A percentile compares a stretch with the other conserved stretches of the same genome.
phyloP scores from a whole-genome alignment of 1,139 yeast species.

The Scheffersomyces titani region DNA sequence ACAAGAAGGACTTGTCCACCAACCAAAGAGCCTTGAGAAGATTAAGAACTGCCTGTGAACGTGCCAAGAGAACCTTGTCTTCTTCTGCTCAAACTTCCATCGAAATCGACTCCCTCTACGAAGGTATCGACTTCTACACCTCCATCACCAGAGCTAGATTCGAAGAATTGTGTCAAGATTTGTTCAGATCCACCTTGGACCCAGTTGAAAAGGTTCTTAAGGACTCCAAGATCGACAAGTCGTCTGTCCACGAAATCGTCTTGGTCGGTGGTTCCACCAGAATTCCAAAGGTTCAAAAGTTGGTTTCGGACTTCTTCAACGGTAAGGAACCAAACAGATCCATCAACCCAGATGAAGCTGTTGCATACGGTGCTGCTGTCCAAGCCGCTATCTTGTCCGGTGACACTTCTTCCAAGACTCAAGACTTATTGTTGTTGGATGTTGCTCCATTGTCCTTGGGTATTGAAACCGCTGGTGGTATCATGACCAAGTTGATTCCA shows the following conservation, averaged over 20 bases:
- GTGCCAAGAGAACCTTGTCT: slow-evolving; percentile 44
- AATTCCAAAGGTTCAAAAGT: slow-evolving; percentile 43
- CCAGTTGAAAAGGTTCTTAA: slow-evolving; percentile 43
- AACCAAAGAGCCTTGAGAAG: slow-evolving; percentile 44
- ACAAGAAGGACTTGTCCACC: slow-evolving; percentile 37
- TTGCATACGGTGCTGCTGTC: slow-evolving; percentile 52
- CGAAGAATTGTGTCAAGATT: slow-evolving; percentile 41
- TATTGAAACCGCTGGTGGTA: slow-evolving; percentile 97
- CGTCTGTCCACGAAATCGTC: slow-evolving; percentile 39
- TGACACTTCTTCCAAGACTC: slow-evolving; percentile 80
- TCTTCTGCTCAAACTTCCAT: slow-evolving; percentile 40
- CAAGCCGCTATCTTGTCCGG: slow-evolving; percentile 93
- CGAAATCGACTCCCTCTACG: slow-evolving; percentile 40
- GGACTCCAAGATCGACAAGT: slow-evolving; percentile 41
- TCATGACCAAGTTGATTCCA: slow-evolving; percentile 94
- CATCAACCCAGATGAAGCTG: slow-evolving; percentile 43
- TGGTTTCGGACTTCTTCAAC: slow-evolving; percentile 41
- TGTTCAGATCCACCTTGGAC: slow-evolving; percentile 41
- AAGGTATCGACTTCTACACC: slow-evolving; percentile 42
- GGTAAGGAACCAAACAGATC: slow-evolving; percentile 48
- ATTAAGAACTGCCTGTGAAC: slow-evolving; percentile 44
- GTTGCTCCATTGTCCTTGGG: slow-evolving; percentile 94
- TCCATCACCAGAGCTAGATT: slow-evolving; percentile 43
- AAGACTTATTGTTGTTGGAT: slow-evolving; percentile 83
- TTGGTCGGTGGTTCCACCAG: slow-evolving; percentile 46